phyloP scores from a whole-genome alignment of 148 eudicot genomes.

The Amaranthus palmeri region DNA sequence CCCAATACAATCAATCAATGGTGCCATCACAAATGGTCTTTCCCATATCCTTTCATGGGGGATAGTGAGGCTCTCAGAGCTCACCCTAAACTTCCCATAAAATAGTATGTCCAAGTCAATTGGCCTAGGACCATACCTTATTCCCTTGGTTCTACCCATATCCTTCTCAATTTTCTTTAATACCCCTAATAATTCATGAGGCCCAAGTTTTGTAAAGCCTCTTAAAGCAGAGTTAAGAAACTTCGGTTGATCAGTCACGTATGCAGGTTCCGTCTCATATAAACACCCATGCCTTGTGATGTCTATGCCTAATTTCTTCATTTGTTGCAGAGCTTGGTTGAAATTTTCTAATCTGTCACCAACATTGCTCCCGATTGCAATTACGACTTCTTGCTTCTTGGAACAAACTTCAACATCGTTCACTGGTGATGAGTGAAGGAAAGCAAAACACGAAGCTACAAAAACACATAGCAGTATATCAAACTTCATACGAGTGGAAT shows the following conservation, averaged over 20 bases:
- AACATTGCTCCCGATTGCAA: constrained; percentile 92
- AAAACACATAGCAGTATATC: constrained; percentile 14
- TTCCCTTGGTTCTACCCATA: constrained; percentile 75
- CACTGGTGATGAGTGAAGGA: constrained; percentile 47
- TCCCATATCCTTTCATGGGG: constrained; percentile 97
- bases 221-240: constrained; percentile 91
- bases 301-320: constrained; percentile 68
- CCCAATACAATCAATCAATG: constrained; percentile 70
- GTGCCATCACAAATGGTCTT: constrained; percentile 94
- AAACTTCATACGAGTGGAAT: not conserved
- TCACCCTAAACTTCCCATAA: constrained; percentile 57
- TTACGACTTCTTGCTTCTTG: constrained; percentile 72
- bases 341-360: constrained; percentile 68
- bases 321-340: constrained; percentile 50
- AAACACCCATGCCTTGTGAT: constrained; percentile 71
- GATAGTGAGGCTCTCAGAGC: constrained; percentile 55
- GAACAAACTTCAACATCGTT: constrained; percentile 49
- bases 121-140: constrained; percentile 89
- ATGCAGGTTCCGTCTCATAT: constrained; percentile 90
- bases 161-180: constrained; percentile 87
- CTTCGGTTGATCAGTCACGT: constrained; percentile 72
- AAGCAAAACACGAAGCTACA: constrained; percentile 36
- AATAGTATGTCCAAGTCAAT: constrained; percentile 84
- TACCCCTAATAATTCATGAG: constrained; percentile 56
- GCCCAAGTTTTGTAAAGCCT: constrained; percentile 69